phyloP scores from a whole-genome alignment of 139 green algal species.

The Picochlorum sp. region DNA sequence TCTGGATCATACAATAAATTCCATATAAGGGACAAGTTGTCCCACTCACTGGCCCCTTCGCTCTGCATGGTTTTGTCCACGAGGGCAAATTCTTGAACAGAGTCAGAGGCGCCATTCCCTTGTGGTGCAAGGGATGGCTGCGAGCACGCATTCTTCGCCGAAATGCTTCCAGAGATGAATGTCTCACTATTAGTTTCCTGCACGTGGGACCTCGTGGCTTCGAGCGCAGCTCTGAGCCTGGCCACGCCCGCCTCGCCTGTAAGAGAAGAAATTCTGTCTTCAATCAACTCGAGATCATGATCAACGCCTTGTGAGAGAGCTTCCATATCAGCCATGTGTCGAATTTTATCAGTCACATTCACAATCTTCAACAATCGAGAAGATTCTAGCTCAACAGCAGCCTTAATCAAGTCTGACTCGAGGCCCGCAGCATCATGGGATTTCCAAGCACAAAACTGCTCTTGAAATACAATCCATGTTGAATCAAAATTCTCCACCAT shows the following conservation, averaged over 20 bases:
- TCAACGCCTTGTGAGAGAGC: slow-evolving; percentile 48
- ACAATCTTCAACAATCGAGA: slow-evolving; percentile 42
- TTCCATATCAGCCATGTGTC: slow-evolving; percentile 18
- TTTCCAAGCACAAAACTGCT: slow-evolving; percentile 90
- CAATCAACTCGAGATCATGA: slow-evolving; percentile 64
- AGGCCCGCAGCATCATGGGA: slow-evolving; percentile 62
- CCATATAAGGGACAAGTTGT: slow-evolving; percentile 54
- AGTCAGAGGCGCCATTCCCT: not conserved
- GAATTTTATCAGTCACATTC: slow-evolving; percentile 5
- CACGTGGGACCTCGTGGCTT: slow-evolving; percentile 25
- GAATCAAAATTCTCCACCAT: slow-evolving; percentile 58
- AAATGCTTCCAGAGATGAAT: not conserved
- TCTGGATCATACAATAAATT: slow-evolving; percentile 59
- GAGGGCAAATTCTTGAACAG: not conserved
- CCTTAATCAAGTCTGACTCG: slow-evolving; percentile 58
- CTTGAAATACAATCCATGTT: slow-evolving; percentile 78
- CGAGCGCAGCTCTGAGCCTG: slow-evolving; percentile 65
- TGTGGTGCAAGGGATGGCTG: not conserved
- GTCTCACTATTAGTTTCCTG: not conserved
- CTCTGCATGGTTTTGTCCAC: too few species aligned
- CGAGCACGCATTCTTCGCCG: not conserved
- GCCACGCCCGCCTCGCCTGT: slow-evolving; percentile 43
- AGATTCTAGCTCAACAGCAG: slow-evolving; percentile 51
- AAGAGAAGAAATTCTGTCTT: slow-evolving; percentile 53
- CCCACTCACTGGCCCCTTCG: not conserved